A percentile compares a stretch with the other conserved stretches of the same genome.
These are phyloP conservation scores for Calycina marina DNA, from an alignment of 2,329 filamentous ascomycete species.

Conservation along the genomic window DNA sequence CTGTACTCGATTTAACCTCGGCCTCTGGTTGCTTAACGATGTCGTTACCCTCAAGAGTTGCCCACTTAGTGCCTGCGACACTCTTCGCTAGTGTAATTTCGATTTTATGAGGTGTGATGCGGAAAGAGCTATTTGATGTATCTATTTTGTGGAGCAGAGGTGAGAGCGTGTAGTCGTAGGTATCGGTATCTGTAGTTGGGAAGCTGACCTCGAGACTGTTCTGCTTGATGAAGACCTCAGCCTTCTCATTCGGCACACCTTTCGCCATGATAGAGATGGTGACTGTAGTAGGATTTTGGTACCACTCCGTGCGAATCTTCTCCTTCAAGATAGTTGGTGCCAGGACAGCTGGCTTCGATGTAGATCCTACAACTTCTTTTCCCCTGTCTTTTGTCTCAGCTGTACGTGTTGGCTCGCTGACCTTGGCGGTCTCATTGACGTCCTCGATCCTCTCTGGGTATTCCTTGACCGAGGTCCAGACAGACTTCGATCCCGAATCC, in stretches of 20 bases:
- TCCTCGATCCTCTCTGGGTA: slow-evolving; percentile 30
- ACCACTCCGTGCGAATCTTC: slow-evolving; percentile 57
- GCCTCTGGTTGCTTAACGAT: slow-evolving; percentile 3
- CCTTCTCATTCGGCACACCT: slow-evolving; percentile 41
- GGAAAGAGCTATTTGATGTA: slow-evolving; percentile 40
- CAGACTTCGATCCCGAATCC: slow-evolving; percentile 30
- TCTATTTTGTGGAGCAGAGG: slow-evolving; percentile 56
- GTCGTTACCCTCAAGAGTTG: slow-evolving; percentile 16
- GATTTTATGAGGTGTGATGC: slow-evolving; percentile 63
- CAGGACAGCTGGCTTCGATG: slow-evolving; percentile 7
- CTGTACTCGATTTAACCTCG: slow-evolving; percentile 3
- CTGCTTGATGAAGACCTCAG: slow-evolving; percentile 29
- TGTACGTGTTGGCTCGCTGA: not conserved
- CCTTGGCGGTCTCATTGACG: slow-evolving; percentile 13
- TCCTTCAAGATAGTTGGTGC: slow-evolving; percentile 29
- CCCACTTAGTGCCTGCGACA: slow-evolving; percentile 30
- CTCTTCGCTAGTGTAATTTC: slow-evolving; percentile 62
- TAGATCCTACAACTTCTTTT: slow-evolving; percentile 4
- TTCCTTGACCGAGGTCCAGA: slow-evolving; percentile 32
- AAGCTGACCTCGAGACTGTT: slow-evolving; percentile 38
- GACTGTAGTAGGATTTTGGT: slow-evolving; percentile 45
- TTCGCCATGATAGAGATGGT: slow-evolving; percentile 53
- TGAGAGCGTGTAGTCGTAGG: slow-evolving; percentile 47
- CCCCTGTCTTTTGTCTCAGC: slow-evolving; percentile 5
- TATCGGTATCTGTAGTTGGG: slow-evolving; percentile 33